Evolutionary conservation across 1,284 basidiomycete species (phyloP), one percentile per base, ranked within the genome.

Genomic region (Boletellus deceptivus): DNA sequence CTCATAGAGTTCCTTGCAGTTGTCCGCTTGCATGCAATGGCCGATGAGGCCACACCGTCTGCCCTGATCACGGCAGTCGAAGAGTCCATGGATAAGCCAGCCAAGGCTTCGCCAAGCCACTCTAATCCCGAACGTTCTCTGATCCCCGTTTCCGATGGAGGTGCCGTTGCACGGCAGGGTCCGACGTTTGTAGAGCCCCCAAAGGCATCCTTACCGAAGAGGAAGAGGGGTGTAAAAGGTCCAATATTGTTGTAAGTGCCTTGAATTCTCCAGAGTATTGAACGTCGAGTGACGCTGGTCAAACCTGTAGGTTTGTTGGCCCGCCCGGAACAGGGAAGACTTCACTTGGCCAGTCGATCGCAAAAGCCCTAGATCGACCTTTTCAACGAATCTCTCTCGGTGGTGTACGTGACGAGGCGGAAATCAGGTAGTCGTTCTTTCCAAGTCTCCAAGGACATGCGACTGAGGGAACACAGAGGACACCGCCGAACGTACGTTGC

Each of bases 331-430:
- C 85, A 0, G 90, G 91, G 16, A 93, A 93, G 70, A 93, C 91
- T 0, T 91, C 87, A 1, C 78, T 93, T 0, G 89, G 91, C 9
- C 89, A 92, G 65, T 93, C 90, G 1, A 85, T 96, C 43, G 92
- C 93, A 1, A 83, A 84, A 41, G 89, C 91, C 0, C 77, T 96
- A 16, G 77, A 80, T 49, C 75, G 92, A 52, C 90, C 93, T 1
- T 96, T 95, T 79, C 91, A 93, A 69, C 83, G 93, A 34, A 93
- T 96, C 63, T 90, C 91, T n/a, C 80, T 96, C 2, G 93, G 93
- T 36, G 93, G 93, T 48, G 86, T 96, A 11, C 82, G 90, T 8
- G 93, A 96, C 59, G 93, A 95, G 57, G 92, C 91, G 5, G 93
- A 95, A 70, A 93, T 95, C 60, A 82, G 80, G 58, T 70, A 47